Percentiles rank a stretch among this genome's conserved stretches.
These are phyloP conservation scores for Lipomyces yamanashiensis DNA, from an alignment of 805 yeast genomes.

Conservation along the genomic window DNA sequence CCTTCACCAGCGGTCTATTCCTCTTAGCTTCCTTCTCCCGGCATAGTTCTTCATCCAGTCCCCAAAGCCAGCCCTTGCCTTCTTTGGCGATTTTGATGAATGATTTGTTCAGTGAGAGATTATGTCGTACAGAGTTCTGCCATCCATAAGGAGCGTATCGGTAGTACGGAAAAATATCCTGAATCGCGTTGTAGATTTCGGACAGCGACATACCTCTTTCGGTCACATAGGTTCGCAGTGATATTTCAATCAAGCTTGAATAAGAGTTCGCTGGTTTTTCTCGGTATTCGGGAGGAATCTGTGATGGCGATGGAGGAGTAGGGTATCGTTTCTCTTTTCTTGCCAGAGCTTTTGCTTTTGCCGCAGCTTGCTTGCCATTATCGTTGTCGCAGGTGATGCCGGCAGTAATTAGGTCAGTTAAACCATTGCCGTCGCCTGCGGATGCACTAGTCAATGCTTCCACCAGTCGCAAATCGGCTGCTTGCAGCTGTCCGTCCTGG, in stretches of 20 bases:
- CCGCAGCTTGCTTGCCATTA: not conserved
- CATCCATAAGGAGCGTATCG: slow-evolving; percentile 95
- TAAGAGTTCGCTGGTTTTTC: slow-evolving; percentile 83
- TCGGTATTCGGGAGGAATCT: slow-evolving; percentile 85
- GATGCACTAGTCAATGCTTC: slow-evolving; percentile 18
- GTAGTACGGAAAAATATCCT: slow-evolving; percentile 87
- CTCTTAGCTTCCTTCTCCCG: slow-evolving; percentile 79
- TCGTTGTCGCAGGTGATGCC: not conserved
- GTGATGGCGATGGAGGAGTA: slow-evolving; percentile 45
- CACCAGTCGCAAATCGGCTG: slow-evolving; percentile 18
- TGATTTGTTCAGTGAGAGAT: slow-evolving; percentile 81
- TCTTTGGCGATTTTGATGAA: slow-evolving; percentile 81
- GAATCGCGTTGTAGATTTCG: slow-evolving; percentile 85
- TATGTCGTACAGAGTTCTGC: slow-evolving; percentile 94
- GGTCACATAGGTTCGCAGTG: slow-evolving; percentile 68
- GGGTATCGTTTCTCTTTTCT: slow-evolving; percentile 30
- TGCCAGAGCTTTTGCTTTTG: slow-evolving; percentile 2
- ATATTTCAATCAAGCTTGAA: slow-evolving; percentile 78
- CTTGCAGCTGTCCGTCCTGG: not conserved
- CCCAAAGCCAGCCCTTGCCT: slow-evolving; percentile 96
- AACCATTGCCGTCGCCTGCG: not conserved
- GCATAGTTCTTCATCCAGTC: slow-evolving; percentile 81
- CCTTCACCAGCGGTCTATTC: slow-evolving; percentile 57
- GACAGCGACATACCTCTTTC: slow-evolving; percentile 78
- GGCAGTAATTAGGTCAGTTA: not conserved